A percentile compares a stretch with the other conserved stretches of the same genome.
Conservation (phyloP, 2,329 filamentous ascomycete genomes). For the Diaporthe sp. region DNA sequence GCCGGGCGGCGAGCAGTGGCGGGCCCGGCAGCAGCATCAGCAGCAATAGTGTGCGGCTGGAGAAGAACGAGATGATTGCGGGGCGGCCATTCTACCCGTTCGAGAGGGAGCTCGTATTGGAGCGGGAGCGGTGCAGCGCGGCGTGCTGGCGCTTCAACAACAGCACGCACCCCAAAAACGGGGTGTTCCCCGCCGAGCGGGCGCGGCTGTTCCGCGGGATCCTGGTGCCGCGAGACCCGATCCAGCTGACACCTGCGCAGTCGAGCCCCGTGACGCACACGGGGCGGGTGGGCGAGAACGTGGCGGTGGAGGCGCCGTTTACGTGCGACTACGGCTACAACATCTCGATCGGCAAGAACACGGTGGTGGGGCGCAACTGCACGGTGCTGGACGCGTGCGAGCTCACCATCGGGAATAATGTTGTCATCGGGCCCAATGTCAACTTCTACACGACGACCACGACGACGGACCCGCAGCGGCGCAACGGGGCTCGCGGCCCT, state of each 20-base stretch:
- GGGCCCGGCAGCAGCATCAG: background rate
- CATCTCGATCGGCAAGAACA: conserved; percentile 85
- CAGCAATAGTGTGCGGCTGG: conserved; percentile 56
- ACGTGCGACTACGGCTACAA: conserved; percentile 95
- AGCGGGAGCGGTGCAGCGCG: conserved; percentile 85
- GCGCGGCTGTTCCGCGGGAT: conserved; percentile 78
- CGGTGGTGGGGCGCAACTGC: conserved; percentile 85
- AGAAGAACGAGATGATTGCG: conserved; percentile 91
- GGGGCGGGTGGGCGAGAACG: conserved; percentile 77
- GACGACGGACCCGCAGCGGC: conserved; percentile 76
- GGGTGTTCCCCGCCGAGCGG: conserved; percentile 75
- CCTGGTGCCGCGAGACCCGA: conserved; percentile 68
- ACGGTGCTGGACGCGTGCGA: conserved; percentile 87
- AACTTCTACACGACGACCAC: conserved; percentile 83
- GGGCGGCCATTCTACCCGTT: conserved; percentile 85
- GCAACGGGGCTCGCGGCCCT: conserved; percentile 78
- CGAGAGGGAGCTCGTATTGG: conserved; percentile 79
- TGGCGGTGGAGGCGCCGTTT: conserved; percentile 88
- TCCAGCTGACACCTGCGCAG: conserved; percentile 66
- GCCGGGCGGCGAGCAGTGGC: background rate
- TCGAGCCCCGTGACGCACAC: conserved; percentile 62
- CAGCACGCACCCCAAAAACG: conserved; percentile 78
- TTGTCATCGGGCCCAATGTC: conserved; percentile 84
- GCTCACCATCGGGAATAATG: conserved; percentile 83
- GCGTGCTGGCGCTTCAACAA: conserved; percentile 91